Evolutionary conservation across 305 asterid genomes (phyloP), one percentile per base, ranked within the genome.

Genomic region (Ajuga reptans): DNA sequence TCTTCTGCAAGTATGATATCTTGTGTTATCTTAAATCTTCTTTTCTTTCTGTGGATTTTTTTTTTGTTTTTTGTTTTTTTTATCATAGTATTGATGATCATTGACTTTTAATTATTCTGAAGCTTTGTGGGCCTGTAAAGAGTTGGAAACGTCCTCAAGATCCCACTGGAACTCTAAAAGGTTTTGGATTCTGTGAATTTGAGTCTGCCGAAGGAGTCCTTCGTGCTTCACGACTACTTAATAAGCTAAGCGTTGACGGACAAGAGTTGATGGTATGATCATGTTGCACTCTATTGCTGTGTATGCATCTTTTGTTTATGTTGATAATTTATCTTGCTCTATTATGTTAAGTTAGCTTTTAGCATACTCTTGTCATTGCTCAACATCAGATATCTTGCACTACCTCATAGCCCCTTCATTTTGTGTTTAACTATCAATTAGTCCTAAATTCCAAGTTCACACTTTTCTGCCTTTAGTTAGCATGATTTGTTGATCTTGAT

Each of bases 141-240:
- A 91, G 82, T 87, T 94, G 99, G 99, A 94, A 89, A 58, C 98
- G 98, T 45, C 89, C 95, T 78, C 96, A 91, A 81, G 94, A 85
- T 79, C 96, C 98, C 9, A 78, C 98, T 58, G 99, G 99, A 77
- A 78, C 89, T 74, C 75, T 91, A 36, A 91, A 78, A 75, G 95
- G 96, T 50, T 94, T 91, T 72, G 99, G 99, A 47, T 87, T 94
- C 80, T 94, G 97, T 75, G 99, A 91, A 80, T 94, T 94, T 77
- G 99, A 94, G 74, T 80, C 96, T 70, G 96, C 96, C 54, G 98
- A 91, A 80, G 99, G 98, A 9, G 92, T 94, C 76, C 90, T 94
- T 54, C 91, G 99, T 68, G 98, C 98, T 31, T 49, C 87, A 64
- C 83, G 99, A 42, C 81, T 94, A 50, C 96, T 94, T 65, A 84